These are phyloP conservation scores for Volvariella volvacea DNA, from an alignment of 1,284 basidiomycete species.

Conservation along the genomic window DNA sequence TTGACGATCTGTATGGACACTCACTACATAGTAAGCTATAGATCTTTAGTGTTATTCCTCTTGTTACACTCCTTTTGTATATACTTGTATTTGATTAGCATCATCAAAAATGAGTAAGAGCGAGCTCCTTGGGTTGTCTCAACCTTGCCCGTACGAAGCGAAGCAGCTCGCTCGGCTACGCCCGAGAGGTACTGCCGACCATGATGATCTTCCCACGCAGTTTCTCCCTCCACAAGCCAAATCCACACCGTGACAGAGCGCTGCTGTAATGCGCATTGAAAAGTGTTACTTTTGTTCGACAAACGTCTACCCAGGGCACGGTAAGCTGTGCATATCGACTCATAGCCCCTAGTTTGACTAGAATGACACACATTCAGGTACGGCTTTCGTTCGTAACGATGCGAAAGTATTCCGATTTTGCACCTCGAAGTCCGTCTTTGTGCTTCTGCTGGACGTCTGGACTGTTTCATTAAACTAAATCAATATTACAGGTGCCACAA, in stretches of 20 bases:
- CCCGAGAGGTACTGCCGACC: too few relatives aligned
- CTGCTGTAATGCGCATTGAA: conserved; percentile 73
- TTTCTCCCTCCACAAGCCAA: neutral
- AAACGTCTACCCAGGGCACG: conserved; percentile 93
- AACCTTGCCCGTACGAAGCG: too few relatives aligned
- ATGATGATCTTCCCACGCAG: conserved; percentile 6
- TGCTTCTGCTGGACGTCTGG: too few relatives aligned
- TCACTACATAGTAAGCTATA: too few relatives aligned
- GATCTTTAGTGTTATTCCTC: too few relatives aligned
- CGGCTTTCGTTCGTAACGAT: conserved; percentile 94
- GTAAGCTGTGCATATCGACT: conserved; percentile 29
- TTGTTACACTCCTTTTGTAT: too few relatives aligned
- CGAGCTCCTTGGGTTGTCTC: too few relatives aligned
- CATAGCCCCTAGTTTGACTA: neutral
- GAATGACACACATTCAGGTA: conserved; percentile 56
- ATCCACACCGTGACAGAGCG: neutral
- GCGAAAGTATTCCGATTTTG: conserved; percentile 96
- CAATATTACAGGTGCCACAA: conserved; percentile 76
- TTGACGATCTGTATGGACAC: conserved; percentile 29
- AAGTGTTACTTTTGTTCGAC: conserved; percentile 93
- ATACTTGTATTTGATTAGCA: too few relatives aligned
- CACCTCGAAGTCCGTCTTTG: conserved; percentile 72
- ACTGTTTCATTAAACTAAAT: conserved; percentile 8
- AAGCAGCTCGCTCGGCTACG: too few relatives aligned
- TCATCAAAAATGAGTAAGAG: too few relatives aligned